Evolutionary conservation across 129 eudicot genomes (phyloP), one percentile per base, ranked within the genome.

Genomic region (Solidago caesia): DNA sequence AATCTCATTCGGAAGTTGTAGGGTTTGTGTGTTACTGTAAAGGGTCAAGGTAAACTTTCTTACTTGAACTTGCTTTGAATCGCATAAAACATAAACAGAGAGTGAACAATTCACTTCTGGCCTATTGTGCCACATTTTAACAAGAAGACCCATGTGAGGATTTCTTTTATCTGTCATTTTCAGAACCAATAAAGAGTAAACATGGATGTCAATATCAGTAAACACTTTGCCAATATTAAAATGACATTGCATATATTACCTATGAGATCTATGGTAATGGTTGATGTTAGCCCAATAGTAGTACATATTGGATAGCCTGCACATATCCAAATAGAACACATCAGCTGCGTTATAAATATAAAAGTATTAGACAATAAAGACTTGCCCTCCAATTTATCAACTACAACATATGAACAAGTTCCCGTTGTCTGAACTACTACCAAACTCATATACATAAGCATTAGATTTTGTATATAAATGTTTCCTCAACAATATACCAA

Each of bases 291-390:
- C 73, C 95, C 97, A 76, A 91, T 73, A 75, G 89, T 72, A 59
- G 83, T 84, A 68, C 93, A 90, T 52, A 88, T 81, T 73, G 86
- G 89, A 83, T 91, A 88, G 46, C 95, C 97, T 91, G 81, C 83
- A 84, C 4, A 57, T 47, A 44, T 44, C 48, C 67, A 61, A 8
- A 29, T 44, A 48, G 4, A 25, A 33, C 27, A 6, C 8, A 64
- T 39, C 49, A 33, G 8, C 9, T n/a, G 2, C 48, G 12, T 0
- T 42, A 33, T 33, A 33, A 33, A 33, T 42, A 33, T 43, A 15
- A 43, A 7, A 43, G 7, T 63, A 65, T n/a, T 43, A 41, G 51
- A 64, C 21, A 65, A 27, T 6, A 52, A 52, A 52, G 4, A 52
- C 15, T 52, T 2, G 2, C 58, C 10, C 14, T 63, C 25, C 1